These are phyloP conservation scores for Dryas integrifolia DNA, from an alignment of 331 rosid species.

Conservation along the genomic window DNA sequence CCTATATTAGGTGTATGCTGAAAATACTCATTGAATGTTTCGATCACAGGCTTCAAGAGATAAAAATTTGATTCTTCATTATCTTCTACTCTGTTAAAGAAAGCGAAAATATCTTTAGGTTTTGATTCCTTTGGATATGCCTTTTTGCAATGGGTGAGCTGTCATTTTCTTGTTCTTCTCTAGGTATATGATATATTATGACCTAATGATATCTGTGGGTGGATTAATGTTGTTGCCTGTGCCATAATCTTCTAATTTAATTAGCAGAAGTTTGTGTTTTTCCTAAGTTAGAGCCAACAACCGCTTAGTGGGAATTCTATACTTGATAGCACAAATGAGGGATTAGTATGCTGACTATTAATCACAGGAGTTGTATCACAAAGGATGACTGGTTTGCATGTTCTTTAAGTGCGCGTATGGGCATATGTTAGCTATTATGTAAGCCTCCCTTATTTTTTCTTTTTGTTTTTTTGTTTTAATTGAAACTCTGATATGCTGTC, in stretches of 20 bases:
- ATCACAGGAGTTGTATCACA: neutral
- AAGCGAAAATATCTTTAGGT: neutral
- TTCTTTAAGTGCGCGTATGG: neutral
- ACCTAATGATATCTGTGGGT: neutral
- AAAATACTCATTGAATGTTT: conserved; percentile 6
- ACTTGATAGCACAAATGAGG: neutral
- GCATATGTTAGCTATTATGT: neutral
- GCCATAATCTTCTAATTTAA: neutral
- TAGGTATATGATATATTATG: neutral
- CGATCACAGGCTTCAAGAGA: neutral
- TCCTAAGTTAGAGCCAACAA: too few relatives aligned
- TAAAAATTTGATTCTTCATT: neutral
- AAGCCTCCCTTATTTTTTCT: neutral
- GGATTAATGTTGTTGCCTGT: neutral
- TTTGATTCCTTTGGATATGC: neutral
- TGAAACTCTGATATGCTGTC: neutral
- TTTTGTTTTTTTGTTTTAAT: neutral
- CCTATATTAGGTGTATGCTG: neutral
- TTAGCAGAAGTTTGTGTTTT: neutral
- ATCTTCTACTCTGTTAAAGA: neutral
- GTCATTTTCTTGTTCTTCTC: neutral
- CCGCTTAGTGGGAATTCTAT: too few relatives aligned
- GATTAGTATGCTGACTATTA: neutral
- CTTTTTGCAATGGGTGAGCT: neutral
- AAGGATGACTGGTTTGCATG: neutral